phyloP scores from a whole-genome alignment of 1,284 basidiomycete species.

The Sanghuangporus sanghuang region DNA sequence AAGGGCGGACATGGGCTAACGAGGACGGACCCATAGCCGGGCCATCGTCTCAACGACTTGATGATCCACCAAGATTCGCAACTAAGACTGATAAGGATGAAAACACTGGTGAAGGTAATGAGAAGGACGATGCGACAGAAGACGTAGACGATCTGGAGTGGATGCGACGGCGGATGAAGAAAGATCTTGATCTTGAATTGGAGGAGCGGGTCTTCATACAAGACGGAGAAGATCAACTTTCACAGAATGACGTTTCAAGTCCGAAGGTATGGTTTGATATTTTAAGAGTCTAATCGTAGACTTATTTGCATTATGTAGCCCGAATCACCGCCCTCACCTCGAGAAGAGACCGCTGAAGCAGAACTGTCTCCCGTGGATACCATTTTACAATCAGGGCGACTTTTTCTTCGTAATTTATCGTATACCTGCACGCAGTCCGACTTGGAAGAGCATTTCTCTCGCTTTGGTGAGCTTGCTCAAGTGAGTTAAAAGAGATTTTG shows the following conservation, averaged over 20 bases:
- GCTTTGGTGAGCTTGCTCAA: conserved; percentile 73
- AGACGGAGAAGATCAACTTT: conserved; percentile 32
- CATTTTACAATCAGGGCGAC: conserved; percentile 73
- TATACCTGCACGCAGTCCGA: conserved; percentile 81
- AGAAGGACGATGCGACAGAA: conserved; percentile 21
- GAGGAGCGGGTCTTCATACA: conserved; percentile 53
- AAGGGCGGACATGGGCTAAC: conserved; percentile 67
- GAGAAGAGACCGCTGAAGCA: conserved; percentile 20
- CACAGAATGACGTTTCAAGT: neutral
- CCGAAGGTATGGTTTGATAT: conserved; percentile 5
- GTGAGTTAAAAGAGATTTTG: conserved; percentile 34
- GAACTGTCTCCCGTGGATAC: conserved; percentile 50
- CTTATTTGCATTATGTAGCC: neutral
- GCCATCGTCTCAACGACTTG: conserved; percentile 11
- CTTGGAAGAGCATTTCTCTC: conserved; percentile 60
- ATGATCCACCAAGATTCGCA: conserved; percentile 10
- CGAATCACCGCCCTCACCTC: neutral
- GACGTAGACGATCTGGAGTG: conserved; percentile 64
- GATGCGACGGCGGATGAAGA: conserved; percentile 64
- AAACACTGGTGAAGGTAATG: conserved; percentile 18
- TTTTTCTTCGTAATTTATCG: conserved; percentile 90
- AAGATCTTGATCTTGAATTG: conserved; percentile 32
- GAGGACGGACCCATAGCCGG: conserved; percentile 28
- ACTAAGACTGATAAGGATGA: conserved; percentile 26
- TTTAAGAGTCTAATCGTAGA: neutral